A percentile compares a stretch with the other conserved stretches of the same genome.
phyloP scores from a whole-genome alignment of 805 yeast species.

The Myxozyma kluyveri region DNA sequence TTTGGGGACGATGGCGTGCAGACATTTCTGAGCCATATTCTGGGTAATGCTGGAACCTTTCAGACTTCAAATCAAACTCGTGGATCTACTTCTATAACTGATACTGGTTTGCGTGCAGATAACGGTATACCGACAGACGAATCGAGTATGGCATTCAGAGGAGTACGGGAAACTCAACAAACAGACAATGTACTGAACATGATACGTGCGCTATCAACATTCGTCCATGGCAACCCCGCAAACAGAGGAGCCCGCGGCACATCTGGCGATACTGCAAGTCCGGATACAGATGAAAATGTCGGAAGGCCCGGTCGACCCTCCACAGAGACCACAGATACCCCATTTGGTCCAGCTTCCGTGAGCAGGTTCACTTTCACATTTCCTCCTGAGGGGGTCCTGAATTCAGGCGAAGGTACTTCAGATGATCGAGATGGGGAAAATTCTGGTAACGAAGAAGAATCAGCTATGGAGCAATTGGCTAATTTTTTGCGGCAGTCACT shows the following conservation, averaged over 20 bases:
- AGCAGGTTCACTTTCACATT: too few relatives aligned
- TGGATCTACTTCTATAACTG: too few relatives aligned
- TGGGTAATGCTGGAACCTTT: too few relatives aligned
- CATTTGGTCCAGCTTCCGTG: too few relatives aligned
- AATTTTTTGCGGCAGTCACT: constrained; percentile 22
- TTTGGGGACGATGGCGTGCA: too few relatives aligned
- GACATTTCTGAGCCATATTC: too few relatives aligned
- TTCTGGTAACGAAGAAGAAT: constrained; percentile 1
- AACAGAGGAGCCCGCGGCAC: neutral
- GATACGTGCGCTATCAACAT: constrained; percentile 12
- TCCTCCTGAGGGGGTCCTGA: too few relatives aligned
- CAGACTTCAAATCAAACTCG: too few relatives aligned
- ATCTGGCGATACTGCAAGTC: neutral
- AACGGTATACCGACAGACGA: neutral
- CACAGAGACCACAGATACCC: neutral
- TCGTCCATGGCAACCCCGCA: constrained; percentile 7
- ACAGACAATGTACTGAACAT: constrained; percentile 14
- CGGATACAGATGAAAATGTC: neutral
- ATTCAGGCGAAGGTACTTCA: too few relatives aligned
- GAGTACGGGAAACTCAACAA: constrained; percentile 8
- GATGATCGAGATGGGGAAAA: too few relatives aligned
- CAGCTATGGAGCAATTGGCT: constrained; percentile 22
- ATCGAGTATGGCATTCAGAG: neutral
- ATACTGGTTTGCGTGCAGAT: too few relatives aligned
- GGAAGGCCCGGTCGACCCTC: too few relatives aligned